Base-by-base conservation (phyloP, 257 asterid genomes). In the Forsythia suspensa region DNA sequence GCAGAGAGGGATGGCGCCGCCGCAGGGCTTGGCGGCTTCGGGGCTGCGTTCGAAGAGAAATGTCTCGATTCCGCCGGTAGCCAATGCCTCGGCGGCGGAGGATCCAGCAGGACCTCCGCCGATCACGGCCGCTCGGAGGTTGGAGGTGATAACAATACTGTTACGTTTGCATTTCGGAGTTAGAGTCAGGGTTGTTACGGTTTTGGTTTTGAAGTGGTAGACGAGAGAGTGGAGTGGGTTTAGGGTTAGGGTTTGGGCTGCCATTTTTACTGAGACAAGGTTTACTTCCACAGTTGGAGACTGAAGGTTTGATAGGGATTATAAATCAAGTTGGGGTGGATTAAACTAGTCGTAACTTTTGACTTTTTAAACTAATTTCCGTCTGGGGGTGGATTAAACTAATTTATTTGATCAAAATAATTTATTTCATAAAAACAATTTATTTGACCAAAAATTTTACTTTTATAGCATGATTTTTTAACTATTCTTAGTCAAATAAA, bases 71-170 rank as follows among this genome's bases (percentile, higher is more conserved):
- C 97, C 97, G 9, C 97, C 94, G 3, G 88, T 41, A 81, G 95
- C 95, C 41, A 93, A 80, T 38, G 94, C 92, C 84, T 93, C 95
- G 2, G 97, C 97, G 0, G 97, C 97, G 4, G 97, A 91, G 70
- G 97, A 91, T 8, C 97, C 97, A 3, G 97, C 97, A 2, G 97
- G 97, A 15, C 97, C 97, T 8, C 97, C 97, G 11, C 97, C 97
- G 2, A 93, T 85, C 0, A 91, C 97, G n/a, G 97, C 97, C 1
- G 80, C 97, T 29, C 94, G 86, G 46, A 93, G 87, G 76, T 89
- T 88, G 65, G 87, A 80, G 78, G 67, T 75, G 83, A 73, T 79
- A 77, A 21, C 55, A 63, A 63, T 59, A 75, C 48, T 70, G 82
- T 44, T 61, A 18, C 73, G 40, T 67, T 10, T 40, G 69, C 15